These are phyloP conservation scores for Orychophragmus violaceus DNA, from an alignment of 345 rosid genomes.

Conservation along the genomic window DNA sequence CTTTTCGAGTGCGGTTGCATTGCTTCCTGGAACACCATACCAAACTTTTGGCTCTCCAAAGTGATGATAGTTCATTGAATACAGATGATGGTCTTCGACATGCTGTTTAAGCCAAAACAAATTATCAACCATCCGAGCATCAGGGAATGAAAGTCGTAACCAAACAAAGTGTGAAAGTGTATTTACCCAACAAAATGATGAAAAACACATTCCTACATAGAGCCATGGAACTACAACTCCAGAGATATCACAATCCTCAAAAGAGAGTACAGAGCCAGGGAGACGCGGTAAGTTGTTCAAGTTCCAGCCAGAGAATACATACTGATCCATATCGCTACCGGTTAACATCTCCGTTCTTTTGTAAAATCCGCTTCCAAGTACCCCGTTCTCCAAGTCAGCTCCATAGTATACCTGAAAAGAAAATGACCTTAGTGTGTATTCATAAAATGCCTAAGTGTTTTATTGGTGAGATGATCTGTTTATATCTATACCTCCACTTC, in stretches of 20 bases:
- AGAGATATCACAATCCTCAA: conserved; percentile 86
- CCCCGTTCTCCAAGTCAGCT: conserved; percentile 90
- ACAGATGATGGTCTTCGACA: conserved; percentile 95
- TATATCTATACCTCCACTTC: conserved; percentile 74
- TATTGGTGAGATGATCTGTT: neutral
- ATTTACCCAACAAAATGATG: conserved; percentile 96
- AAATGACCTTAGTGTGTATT: neutral
- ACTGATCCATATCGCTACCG: conserved; percentile 44
- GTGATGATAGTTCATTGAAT: conserved; percentile 82
- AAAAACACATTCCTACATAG: conserved; percentile 93
- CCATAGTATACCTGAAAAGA: conserved; percentile 74
- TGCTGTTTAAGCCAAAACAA: conserved; percentile 38
- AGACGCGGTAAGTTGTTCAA: conserved; percentile 88
- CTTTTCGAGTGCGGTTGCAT: conserved; percentile 68
- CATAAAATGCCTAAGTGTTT: no score
- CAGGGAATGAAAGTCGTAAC: neutral
- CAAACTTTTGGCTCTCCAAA: conserved; percentile 86
- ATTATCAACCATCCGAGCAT: neutral
- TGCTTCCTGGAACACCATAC: conserved; percentile 91
- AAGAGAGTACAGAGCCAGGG: conserved; percentile 80
- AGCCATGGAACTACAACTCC: conserved; percentile 99
- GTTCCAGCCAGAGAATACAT: conserved; percentile 82
- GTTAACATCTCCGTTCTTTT: conserved; percentile 37
- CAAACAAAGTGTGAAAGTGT: neutral
- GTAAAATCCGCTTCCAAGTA: conserved; percentile 89